Percentiles rank a stretch among this genome's conserved stretches.
Conservation (phyloP, 108 stramenopile genomes). For the Mayamaea pseudoterrestris region DNA sequence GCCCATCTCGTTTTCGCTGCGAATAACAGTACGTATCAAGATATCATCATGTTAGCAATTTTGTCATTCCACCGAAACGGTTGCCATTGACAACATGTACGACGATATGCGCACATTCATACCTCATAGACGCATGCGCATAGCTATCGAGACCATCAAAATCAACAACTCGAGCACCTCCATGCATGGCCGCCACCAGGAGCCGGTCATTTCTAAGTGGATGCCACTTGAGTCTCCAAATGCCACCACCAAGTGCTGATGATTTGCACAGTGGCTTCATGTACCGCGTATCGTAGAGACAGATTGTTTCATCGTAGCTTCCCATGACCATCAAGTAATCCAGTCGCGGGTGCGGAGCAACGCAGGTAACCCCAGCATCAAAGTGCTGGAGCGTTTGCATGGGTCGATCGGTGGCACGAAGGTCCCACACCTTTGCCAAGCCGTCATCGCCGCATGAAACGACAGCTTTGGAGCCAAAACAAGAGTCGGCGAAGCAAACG, state of each 20-base stretch:
- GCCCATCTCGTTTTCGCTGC: no score
- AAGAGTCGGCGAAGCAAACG: constrained; percentile 13
- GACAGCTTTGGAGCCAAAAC: no score
- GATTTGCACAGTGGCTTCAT: constrained; percentile 14
- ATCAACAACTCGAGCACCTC: constrained; percentile 57
- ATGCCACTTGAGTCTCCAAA: constrained; percentile 86
- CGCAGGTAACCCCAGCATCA: constrained; percentile 73
- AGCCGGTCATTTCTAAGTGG: constrained; percentile 29
- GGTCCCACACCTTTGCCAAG: constrained; percentile 57
- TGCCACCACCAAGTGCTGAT: constrained; percentile 50
- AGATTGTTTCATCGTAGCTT: constrained; percentile 68
- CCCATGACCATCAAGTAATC: constrained; percentile 52
- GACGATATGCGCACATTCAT: no score
- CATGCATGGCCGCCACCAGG: constrained; percentile 79
- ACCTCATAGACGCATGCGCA: no score
- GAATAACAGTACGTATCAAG: no score
- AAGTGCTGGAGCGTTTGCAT: constrained; percentile 31
- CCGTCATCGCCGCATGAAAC: constrained; percentile 42
- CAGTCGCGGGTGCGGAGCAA: constrained; percentile 44
- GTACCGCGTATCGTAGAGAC: constrained; percentile 49
- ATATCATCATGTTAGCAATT: no score
- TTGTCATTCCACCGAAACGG: no score
- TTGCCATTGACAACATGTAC: no score
- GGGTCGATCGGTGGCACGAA: constrained; percentile 19
- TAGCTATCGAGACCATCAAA: constrained; percentile 13